These are phyloP conservation scores for Nothopassalora personata DNA, from an alignment of 2,329 filamentous ascomycete species.

Conservation along the genomic window DNA sequence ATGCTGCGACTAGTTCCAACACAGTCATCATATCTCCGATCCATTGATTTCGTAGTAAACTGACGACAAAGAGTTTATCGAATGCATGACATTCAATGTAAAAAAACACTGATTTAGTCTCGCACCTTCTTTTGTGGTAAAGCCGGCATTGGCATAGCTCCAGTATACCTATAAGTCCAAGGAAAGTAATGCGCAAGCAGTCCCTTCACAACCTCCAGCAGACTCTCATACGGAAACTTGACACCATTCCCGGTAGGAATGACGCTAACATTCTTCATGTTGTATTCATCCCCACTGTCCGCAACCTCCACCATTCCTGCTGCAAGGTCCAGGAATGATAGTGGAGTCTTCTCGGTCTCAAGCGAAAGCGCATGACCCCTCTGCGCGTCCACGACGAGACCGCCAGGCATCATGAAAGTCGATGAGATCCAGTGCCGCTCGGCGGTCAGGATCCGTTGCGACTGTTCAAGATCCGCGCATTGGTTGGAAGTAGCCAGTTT, in stretches of 20 bases:
- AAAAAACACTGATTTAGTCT: neutral
- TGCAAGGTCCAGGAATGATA: constrained; percentile 43
- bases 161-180: neutral
- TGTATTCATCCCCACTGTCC: neutral
- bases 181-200: neutral
- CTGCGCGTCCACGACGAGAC: constrained; percentile 34
- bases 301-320: constrained; percentile 48
- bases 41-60: no score
- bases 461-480: neutral
- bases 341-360: constrained; percentile 34
- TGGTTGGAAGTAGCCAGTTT: neutral
- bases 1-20: no score
- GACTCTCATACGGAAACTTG: neutral
- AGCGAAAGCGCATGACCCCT: constrained; percentile 41
- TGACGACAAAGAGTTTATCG: no score
- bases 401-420: constrained; percentile 43
- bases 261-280: neutral
- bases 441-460: neutral
- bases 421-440: constrained; percentile 33
- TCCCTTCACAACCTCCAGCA: neutral
- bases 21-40: no score
- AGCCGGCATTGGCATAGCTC: neutral
- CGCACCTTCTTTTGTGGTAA: neutral
- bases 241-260: neutral
- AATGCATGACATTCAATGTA: no score